Base-by-base conservation (phyloP, 2,329 filamentous ascomycete species). In the Aspergillus pseudonomiae region DNA sequence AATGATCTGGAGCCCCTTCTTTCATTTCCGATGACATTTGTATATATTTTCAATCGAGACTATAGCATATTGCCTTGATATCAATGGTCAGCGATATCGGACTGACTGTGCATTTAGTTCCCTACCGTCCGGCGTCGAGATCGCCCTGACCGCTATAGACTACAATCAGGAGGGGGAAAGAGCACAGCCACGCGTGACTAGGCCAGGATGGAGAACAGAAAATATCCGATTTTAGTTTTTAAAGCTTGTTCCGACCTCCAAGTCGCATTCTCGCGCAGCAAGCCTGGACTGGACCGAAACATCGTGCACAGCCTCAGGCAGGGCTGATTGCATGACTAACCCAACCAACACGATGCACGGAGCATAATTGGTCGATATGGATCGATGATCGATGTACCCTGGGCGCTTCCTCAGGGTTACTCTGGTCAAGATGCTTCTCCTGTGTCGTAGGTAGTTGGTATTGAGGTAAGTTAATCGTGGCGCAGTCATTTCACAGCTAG, bases 271-370 rank as follows among this genome's bases (percentile, higher is more conserved):
- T 48, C 28, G n/a, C 30, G 11, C 57, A 41, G 12, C 46, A 48
- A 48, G 28, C 54, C 34, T 24, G 36, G 21, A 9, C 32, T 48
- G n/a, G 12, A 30, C 57, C 21, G 11, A 28, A 30, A 26, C 16
- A 56, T 19, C 11, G 14, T 62, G 59, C 62, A 64, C 62, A 58
- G 62, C 62, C 62, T 28, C 62, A 39, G 34, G 45, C 53, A 54
- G 59, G 59, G 54, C 62, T 58, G 59, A 61, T 43, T 54, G 34
- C 30, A 26, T 39, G 36, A 26, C 46, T 46, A 41, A 39, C 52
- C 52, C 30, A 21, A 26, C 50, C 16, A 53, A 55, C 34, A 55
- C 21, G n/a, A 39, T 4, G 28, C 16, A 10, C 26, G 2, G 28
- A 28, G 39, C 21, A 21, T 54, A 24, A 54, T 54, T 54, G 52